Evolutionary conservation across 2,329 filamentous ascomycete genomes (phyloP).

Genomic region (Pyrenophora tritici-repentis): DNA sequence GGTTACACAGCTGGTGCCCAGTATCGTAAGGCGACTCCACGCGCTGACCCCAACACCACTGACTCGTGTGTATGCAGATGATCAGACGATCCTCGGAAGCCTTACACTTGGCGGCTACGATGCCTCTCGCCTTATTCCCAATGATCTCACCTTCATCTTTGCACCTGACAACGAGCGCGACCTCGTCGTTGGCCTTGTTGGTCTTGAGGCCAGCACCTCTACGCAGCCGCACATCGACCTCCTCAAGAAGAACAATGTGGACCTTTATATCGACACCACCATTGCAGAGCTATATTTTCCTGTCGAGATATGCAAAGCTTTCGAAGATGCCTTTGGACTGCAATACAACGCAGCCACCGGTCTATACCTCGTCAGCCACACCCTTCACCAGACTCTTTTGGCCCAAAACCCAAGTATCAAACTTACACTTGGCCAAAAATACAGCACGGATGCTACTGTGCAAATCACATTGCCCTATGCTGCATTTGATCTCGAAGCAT

Average conservation of each 20-base stretch:
- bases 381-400: conserved; percentile 58
- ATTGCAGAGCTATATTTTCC: conserved; percentile 57
- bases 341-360: conserved; percentile 67
- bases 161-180: conserved; percentile 62
- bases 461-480: conserved; percentile 55
- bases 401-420: conserved; percentile 51
- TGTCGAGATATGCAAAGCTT: conserved; percentile 62
- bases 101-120: conserved; percentile 75
- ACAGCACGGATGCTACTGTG: conserved; percentile 43
- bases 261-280: conserved; percentile 56
- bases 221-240: conserved; percentile 46
- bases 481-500: conserved; percentile 55
- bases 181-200: conserved; percentile 62
- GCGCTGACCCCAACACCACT: not conserved
- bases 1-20: conserved; percentile 77
- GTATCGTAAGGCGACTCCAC: conserved; percentile 60
- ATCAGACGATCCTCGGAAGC: conserved; percentile 46
- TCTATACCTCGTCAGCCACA: conserved; percentile 67
- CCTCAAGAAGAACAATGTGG: conserved; percentile 43
- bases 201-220: conserved; percentile 42
- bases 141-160: conserved; percentile 64
- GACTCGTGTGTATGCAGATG: conserved; percentile 31
- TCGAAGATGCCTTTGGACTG: conserved; percentile 67
- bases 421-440: conserved; percentile 49
- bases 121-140: conserved; percentile 63